Evolutionary conservation across 1,139 yeast species (phyloP).

Genomic region (Diutina rugosa): DNA sequence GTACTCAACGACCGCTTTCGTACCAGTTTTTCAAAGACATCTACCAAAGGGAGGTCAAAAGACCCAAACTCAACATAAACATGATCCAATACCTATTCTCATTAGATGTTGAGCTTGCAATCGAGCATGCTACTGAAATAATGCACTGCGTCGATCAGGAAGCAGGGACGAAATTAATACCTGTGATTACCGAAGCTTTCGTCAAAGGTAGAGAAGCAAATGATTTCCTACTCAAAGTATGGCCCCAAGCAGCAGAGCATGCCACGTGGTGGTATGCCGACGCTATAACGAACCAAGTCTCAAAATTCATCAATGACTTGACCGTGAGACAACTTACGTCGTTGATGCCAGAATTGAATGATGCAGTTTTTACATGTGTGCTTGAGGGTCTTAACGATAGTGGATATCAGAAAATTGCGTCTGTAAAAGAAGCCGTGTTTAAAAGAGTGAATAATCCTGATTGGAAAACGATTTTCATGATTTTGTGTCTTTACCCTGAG

Average conservation of each 20-base stretch:
- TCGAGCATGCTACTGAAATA: constrained; percentile 5
- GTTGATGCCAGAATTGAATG: constrained; percentile 8
- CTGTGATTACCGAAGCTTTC: constrained; percentile 32
- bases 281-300: constrained; percentile 20
- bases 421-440: background rate
- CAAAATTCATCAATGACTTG: constrained; percentile 26
- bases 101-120: constrained; percentile 21
- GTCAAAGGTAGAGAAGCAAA: constrained; percentile 47
- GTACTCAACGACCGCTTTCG: constrained; percentile 35
- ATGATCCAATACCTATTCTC: constrained; percentile 30
- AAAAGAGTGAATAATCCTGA: background rate
- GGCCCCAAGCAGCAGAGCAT: constrained; percentile 20
- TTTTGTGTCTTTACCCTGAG: background rate
- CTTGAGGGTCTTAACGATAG: constrained; percentile 22
- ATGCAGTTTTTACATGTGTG: constrained; percentile 12
- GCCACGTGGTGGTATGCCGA: constrained; percentile 14
- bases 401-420: background rate
- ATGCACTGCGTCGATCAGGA: background rate
- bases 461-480: background rate
- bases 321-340: constrained; percentile 32
- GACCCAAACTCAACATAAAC: constrained; percentile 23
- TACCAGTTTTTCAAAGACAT: constrained; percentile 27
- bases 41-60: constrained; percentile 15
- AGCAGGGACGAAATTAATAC: constrained; percentile 14
- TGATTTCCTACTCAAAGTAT: constrained; percentile 30